Evolutionary conservation across 257 asterid species (phyloP).

Genomic region (Penstemon barbatus): DNA sequence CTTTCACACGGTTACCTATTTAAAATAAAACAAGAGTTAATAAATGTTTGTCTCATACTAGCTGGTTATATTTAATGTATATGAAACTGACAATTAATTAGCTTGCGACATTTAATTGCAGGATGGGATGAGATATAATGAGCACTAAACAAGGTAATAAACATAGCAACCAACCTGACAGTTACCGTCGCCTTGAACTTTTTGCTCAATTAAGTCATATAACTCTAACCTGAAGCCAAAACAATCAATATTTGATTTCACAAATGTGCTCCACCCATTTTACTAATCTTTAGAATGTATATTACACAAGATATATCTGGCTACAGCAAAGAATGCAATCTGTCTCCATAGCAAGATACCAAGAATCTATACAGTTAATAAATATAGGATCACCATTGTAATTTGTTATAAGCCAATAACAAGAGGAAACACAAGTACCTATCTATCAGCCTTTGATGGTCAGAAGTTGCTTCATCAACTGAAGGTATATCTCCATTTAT

Average conservation of each 20-base stretch:
- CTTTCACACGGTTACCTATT: constrained; percentile 3
- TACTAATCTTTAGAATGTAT: constrained; percentile 9
- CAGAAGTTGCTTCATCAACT: constrained; percentile 88
- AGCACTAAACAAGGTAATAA: constrained; percentile 12
- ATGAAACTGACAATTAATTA: constrained; percentile 15
- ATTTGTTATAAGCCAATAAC: constrained; percentile 24
- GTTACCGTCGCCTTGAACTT: constrained; percentile 96
- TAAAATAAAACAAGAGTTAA: not conserved
- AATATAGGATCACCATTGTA: not conserved
- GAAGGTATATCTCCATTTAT: constrained; percentile 96
- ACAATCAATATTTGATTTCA: constrained; percentile 29
- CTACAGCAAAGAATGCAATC: constrained; percentile 2
- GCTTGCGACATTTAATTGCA: constrained; percentile 5
- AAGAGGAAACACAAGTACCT: constrained; percentile 53
- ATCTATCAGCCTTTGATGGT: constrained; percentile 90
- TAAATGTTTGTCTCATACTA: constrained; percentile 11
- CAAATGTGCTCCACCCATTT: constrained; percentile 23
- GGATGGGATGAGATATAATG: constrained; percentile 5
- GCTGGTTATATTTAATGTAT: constrained; percentile 7
- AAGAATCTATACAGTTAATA: not conserved
- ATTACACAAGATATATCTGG: constrained; percentile 2
- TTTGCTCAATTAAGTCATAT: constrained; percentile 84
- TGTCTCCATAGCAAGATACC: too few species aligned
- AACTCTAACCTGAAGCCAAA: constrained; percentile 72
- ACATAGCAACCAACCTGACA: constrained; percentile 69